These are phyloP conservation scores for Amesomyces nigricolor DNA, from an alignment of 2,329 filamentous ascomycete species.

Conservation along the genomic window DNA sequence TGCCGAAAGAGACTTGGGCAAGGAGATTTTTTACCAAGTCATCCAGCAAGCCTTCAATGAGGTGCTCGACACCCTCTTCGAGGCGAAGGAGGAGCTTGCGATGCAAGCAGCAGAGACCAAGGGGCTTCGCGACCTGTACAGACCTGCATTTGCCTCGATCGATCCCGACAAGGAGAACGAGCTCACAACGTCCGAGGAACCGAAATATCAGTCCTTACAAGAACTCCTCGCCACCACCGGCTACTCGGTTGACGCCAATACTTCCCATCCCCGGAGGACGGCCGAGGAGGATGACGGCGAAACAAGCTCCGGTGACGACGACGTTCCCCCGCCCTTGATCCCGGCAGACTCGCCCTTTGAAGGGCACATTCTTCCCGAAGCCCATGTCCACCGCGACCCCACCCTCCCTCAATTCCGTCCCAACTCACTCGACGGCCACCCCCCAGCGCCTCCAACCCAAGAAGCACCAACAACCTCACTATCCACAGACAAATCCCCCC, in stretches of 20 bases:
- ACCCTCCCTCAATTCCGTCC: slow-evolving; percentile 27
- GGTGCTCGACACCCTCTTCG: slow-evolving; percentile 80
- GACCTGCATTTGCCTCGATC: slow-evolving; percentile 42
- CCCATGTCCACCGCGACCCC: slow-evolving; percentile 44
- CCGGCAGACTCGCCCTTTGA: slow-evolving; percentile 17
- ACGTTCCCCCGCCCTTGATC: slow-evolving; percentile 1
- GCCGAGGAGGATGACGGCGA: slow-evolving; percentile 15
- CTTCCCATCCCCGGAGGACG: slow-evolving; percentile 20
- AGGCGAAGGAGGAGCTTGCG: slow-evolving; percentile 69
- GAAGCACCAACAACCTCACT: background rate
- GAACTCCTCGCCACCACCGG: slow-evolving; percentile 42
- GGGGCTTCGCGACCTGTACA: slow-evolving; percentile 53
- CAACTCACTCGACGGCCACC: slow-evolving; percentile 1
- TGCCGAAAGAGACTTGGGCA: slow-evolving; percentile 75
- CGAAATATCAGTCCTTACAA: slow-evolving; percentile 31
- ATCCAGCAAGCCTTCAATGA: slow-evolving; percentile 93
- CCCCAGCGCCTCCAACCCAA: no score
- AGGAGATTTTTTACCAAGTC: slow-evolving; percentile 84
- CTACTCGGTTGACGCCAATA: slow-evolving; percentile 36
- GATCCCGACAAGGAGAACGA: slow-evolving; percentile 30
- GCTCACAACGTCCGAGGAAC: slow-evolving; percentile 18
- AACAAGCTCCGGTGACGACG: slow-evolving; percentile 9
- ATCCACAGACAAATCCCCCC: no score
- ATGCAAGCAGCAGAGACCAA: slow-evolving; percentile 61
- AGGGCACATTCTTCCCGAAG: slow-evolving; percentile 3